Evolutionary conservation across 345 rosid species (phyloP).

Genomic region (Adansonia digitata): DNA sequence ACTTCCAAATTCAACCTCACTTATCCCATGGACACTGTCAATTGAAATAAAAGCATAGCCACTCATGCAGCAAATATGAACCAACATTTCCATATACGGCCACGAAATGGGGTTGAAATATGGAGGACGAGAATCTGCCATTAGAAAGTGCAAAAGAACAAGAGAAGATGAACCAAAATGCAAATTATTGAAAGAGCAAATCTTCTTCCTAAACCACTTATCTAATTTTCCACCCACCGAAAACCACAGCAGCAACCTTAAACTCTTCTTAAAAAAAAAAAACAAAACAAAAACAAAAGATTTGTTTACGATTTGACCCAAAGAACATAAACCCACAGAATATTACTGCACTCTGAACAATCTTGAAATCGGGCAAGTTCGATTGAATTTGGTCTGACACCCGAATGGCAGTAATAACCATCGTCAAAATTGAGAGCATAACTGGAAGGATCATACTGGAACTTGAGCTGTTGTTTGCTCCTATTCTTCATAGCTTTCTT

Average conservation of each 20-base stretch:
- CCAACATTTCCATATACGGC: not conserved
- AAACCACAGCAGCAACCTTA: not conserved
- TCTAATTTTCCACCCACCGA: not conserved
- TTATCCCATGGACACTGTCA: too few relatives aligned
- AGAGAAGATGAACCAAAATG: not conserved
- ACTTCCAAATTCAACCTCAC: too few relatives aligned
- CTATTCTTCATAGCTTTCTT: slow-evolving; percentile 39
- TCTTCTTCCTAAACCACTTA: not conserved
- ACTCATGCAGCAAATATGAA: not conserved
- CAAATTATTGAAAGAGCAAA: not conserved
- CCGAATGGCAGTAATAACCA: slow-evolving; percentile 30
- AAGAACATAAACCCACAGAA: slow-evolving; percentile 43
- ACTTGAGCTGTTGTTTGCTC: slow-evolving; percentile 34
- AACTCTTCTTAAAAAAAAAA: too few relatives aligned
- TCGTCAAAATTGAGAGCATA: slow-evolving; percentile 84
- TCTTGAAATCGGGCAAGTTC: slow-evolving; percentile 17
- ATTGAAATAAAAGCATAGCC: not conserved
- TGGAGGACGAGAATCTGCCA: not conserved
- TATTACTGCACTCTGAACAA: slow-evolving; percentile 16
- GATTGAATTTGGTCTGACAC: slow-evolving; percentile 15
- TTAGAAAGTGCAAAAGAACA: not conserved
- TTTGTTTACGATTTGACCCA: slow-evolving; percentile 32
- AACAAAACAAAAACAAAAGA: not conserved
- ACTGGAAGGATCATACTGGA: slow-evolving; percentile 94
- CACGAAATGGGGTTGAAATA: not conserved